Percentiles rank a stretch among this genome's conserved stretches.
Conservation (phyloP, 441 rosid species). For the Metrosideros polymorpha region DNA sequence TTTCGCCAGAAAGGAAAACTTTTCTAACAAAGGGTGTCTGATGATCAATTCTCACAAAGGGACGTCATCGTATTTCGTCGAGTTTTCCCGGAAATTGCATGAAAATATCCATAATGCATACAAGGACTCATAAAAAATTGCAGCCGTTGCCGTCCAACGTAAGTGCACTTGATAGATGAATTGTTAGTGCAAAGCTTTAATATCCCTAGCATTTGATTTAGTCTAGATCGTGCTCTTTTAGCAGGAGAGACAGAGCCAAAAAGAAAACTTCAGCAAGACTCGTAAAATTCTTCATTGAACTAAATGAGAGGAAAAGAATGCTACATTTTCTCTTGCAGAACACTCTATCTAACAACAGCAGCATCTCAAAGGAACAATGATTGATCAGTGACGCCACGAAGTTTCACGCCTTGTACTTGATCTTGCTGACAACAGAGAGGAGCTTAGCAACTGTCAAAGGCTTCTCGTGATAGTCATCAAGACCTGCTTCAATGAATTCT, state of each 20-base stretch:
- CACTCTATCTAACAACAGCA: background rate
- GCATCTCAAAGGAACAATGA: background rate
- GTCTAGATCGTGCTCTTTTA: background rate
- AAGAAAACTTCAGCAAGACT: background rate
- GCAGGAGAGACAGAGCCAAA: background rate
- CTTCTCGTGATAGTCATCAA: slow-evolving; percentile 78
- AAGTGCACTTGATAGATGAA: background rate
- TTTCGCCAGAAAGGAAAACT: background rate
- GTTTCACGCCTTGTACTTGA: slow-evolving; percentile 2
- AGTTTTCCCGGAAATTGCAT: background rate
- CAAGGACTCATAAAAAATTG: background rate
- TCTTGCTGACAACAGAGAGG: slow-evolving; percentile 37
- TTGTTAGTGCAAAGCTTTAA: background rate
- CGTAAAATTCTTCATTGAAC: background rate
- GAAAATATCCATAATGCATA: background rate
- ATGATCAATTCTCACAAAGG: background rate
- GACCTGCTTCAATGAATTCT: slow-evolving; percentile 73
- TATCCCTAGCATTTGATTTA: background rate
- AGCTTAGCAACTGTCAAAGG: slow-evolving; percentile 66
- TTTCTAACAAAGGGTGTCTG: background rate
- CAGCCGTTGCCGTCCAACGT: background rate
- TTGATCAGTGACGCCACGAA: background rate
- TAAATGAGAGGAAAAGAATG: background rate
- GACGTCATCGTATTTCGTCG: background rate
- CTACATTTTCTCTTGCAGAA: background rate